Evolutionary conservation across 306 rosid species (phyloP).

Genomic region (Pterocarpus macrocarpus): DNA sequence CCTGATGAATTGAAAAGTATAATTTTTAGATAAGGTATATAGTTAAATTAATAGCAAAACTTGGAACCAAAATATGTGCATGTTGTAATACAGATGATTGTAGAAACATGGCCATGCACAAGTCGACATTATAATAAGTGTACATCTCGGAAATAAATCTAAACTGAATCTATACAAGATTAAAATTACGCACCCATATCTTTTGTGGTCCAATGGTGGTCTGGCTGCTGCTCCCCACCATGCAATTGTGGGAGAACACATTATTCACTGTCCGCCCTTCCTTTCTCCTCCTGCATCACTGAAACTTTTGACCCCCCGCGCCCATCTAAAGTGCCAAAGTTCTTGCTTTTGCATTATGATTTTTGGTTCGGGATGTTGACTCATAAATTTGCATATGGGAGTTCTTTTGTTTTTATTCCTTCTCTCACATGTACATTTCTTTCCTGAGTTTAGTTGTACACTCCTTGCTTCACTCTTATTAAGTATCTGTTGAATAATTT

Average conservation of each 20-base stretch:
- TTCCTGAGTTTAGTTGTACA: slow-evolving; percentile 25
- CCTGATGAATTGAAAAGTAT: not conserved
- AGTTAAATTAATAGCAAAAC: not conserved
- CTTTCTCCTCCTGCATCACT: slow-evolving; percentile 40
- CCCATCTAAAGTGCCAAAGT: slow-evolving; percentile 35
- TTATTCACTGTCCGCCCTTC: slow-evolving; percentile 22
- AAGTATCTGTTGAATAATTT: too few species aligned
- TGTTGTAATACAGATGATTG: not conserved
- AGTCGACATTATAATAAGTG: not conserved
- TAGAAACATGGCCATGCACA: not conserved
- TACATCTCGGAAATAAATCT: slow-evolving; percentile 20
- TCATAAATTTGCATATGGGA: slow-evolving; percentile 10
- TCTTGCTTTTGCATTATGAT: slow-evolving; percentile 38
- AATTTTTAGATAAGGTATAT: not conserved
- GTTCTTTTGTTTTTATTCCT: not conserved
- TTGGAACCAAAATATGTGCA: not conserved
- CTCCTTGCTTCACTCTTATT: slow-evolving; percentile 23
- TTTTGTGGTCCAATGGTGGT: slow-evolving; percentile 50
- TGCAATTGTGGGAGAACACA: slow-evolving; percentile 43
- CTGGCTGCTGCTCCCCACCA: slow-evolving; percentile 57
- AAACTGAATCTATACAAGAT: slow-evolving; percentile 11
- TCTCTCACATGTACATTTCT: slow-evolving; percentile 34
- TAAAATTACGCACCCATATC: slow-evolving; percentile 15
- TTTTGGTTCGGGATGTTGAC: slow-evolving; percentile 33
- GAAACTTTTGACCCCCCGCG: slow-evolving; percentile 37